Evolutionary conservation across 2,329 filamentous ascomycete genomes (phyloP).

Genomic region (Dactylellina haptotyla): DNA sequence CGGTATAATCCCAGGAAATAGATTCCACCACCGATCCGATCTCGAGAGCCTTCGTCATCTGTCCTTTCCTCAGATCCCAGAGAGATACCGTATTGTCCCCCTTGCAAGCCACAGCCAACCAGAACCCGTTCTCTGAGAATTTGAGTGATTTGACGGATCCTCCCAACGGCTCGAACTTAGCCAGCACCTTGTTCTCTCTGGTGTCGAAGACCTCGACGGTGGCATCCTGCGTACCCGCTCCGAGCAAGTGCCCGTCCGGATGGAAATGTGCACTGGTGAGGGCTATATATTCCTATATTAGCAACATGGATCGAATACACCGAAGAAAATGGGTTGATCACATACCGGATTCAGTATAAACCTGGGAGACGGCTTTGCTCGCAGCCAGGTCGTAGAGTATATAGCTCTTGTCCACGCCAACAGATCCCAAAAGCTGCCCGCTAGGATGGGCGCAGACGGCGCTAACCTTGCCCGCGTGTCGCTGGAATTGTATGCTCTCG

Average conservation of each 20-base stretch:
- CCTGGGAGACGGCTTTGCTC: conserved; percentile 76
- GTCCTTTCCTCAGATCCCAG: conserved; percentile 90
- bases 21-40: conserved; percentile 80
- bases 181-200: conserved; percentile 79
- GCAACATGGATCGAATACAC: neutral
- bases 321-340: conserved; percentile 54
- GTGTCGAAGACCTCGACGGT: conserved; percentile 90
- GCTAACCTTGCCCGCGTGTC: conserved; percentile 83
- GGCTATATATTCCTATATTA: conserved; percentile 58
- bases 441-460: conserved; percentile 83
- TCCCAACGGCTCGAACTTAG: conserved; percentile 73
- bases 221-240: conserved; percentile 80
- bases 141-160: conserved; percentile 78
- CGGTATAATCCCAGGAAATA: conserved; percentile 91
- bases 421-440: conserved; percentile 82
- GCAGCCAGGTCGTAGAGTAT: conserved; percentile 82
- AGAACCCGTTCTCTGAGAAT: conserved; percentile 97
- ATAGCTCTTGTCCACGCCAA: conserved; percentile 91
- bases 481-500: conserved; percentile 75
- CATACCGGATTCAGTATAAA: conserved; percentile 82
- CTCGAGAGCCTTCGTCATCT: conserved; percentile 84
- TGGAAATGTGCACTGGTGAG: conserved; percentile 82
- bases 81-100: conserved; percentile 81
- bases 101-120: conserved; percentile 85
- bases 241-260: conserved; percentile 94